These are phyloP conservation scores for Cochliopodium minus DNA, from an alignment of 208 protist genomes.

Conservation along the genomic window DNA sequence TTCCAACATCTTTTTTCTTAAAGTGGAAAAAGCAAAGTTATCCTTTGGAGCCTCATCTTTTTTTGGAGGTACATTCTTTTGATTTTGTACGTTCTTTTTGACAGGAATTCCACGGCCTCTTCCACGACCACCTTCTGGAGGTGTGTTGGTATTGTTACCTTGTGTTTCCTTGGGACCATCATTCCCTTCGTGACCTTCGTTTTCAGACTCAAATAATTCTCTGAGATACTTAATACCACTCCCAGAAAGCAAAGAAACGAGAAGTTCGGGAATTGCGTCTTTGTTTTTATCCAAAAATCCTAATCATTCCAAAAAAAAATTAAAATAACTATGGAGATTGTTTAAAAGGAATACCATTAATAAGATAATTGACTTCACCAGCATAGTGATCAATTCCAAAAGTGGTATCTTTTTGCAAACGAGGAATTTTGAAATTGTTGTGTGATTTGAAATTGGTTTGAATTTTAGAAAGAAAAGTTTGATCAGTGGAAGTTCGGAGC, in stretches of 20 bases:
- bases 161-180: too few species aligned
- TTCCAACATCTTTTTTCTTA: slow-evolving; percentile 19
- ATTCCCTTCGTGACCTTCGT: too few species aligned
- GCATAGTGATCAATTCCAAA: slow-evolving; percentile 37
- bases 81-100: too few species aligned
- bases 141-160: too few species aligned
- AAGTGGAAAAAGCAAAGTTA: not conserved
- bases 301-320: not conserved
- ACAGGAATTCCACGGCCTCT: too few species aligned
- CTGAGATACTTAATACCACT: too few species aligned
- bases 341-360: slow-evolving; percentile 1
- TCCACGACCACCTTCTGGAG: not conserved
- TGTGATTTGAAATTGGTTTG: slow-evolving; percentile 20
- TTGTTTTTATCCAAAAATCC: not conserved
- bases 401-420: slow-evolving; percentile 4
- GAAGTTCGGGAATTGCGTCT: not conserved
- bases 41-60: slow-evolving; percentile 26
- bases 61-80: slow-evolving; percentile 20
- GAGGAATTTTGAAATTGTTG: slow-evolving; percentile 21
- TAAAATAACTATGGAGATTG: not conserved
- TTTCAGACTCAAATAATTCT: too few species aligned
- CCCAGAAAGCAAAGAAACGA: not conserved
- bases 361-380: slow-evolving; percentile 29
- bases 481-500: slow-evolving; percentile 40
- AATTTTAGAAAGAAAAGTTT: slow-evolving; percentile 34